Percentiles rank a stretch among this genome's conserved stretches.
Conservation (phyloP, 148 eudicot genomes). For the Camellia granthamiana region DNA sequence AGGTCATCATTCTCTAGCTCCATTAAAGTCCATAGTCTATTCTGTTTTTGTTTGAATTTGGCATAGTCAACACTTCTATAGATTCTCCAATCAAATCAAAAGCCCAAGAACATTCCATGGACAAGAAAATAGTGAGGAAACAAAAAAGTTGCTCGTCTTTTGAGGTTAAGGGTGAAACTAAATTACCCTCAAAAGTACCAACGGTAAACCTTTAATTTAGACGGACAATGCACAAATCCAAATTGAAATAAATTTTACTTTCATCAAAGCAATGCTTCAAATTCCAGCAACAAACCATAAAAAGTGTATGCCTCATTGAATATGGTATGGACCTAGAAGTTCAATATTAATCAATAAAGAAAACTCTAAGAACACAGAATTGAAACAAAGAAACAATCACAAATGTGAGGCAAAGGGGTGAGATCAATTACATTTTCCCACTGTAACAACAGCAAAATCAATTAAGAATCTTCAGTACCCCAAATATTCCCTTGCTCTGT, state of each 20-base stretch:
- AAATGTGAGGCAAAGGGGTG: no score
- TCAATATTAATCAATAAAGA: no score
- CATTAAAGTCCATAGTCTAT: not conserved
- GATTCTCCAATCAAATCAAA: not conserved
- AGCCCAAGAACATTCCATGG: not conserved
- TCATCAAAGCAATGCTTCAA: not conserved
- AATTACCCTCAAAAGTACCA: not conserved
- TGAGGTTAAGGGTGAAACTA: not conserved
- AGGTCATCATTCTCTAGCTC: not conserved
- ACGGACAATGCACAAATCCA: not conserved
- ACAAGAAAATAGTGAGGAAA: not conserved
- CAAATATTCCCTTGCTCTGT: no score
- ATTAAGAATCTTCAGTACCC: no score
- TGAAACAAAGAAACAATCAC: no score
- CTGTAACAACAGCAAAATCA: no score
- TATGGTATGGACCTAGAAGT: no score
- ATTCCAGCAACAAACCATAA: not conserved
- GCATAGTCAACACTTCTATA: not conserved
- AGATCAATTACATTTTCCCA: no score
- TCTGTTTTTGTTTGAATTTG: not conserved
- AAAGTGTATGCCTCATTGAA: no score
- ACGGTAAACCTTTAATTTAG: not conserved
- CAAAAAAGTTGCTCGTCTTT: not conserved
- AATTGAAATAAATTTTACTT: not conserved
- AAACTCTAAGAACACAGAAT: no score